Conservation (phyloP, 2,329 filamentous ascomycete genomes). For the Diaporthe sp. region DNA sequence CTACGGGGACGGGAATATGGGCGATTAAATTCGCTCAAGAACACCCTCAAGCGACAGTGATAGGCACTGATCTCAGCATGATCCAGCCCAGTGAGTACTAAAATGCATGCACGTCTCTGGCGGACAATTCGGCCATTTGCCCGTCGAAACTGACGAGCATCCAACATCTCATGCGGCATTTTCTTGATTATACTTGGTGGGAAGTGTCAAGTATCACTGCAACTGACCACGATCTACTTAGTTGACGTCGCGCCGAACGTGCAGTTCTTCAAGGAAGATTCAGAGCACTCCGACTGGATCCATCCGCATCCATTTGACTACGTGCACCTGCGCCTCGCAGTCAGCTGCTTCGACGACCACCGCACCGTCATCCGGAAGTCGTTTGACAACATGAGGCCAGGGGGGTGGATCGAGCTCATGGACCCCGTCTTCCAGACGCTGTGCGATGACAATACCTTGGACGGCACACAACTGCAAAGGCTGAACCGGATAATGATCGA, state of each 20-base stretch:
- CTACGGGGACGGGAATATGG: slow-evolving; percentile 39
- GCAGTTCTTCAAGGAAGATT: slow-evolving; percentile 30
- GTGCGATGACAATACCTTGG: slow-evolving; percentile 10
- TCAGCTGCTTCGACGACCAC: slow-evolving; percentile 28
- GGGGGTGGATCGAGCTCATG: slow-evolving; percentile 27
- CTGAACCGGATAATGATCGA: slow-evolving; percentile 1
- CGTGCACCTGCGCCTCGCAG: neutral
- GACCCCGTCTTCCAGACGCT: slow-evolving; percentile 10
- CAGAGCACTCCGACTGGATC: slow-evolving; percentile 14
- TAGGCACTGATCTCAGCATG: slow-evolving; percentile 40
- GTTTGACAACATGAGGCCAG: neutral
- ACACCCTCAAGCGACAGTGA: slow-evolving; percentile 34
- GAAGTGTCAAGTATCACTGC: neutral
- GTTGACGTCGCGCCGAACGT: slow-evolving; percentile 21
- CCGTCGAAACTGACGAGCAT: too few species aligned
- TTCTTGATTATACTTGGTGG: neutral
- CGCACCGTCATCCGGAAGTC: slow-evolving; percentile 8
- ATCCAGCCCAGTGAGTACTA: slow-evolving; percentile 35
- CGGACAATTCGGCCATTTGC: neutral
- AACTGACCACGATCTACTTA: neutral
- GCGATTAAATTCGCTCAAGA: slow-evolving; percentile 37
- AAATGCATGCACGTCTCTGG: too few species aligned
- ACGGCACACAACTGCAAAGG: neutral
- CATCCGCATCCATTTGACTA: slow-evolving; percentile 12
- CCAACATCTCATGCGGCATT: too few species aligned